phyloP scores from a whole-genome alignment of 768 basidiomycete genomes.

The Amanita subjunquillea region DNA sequence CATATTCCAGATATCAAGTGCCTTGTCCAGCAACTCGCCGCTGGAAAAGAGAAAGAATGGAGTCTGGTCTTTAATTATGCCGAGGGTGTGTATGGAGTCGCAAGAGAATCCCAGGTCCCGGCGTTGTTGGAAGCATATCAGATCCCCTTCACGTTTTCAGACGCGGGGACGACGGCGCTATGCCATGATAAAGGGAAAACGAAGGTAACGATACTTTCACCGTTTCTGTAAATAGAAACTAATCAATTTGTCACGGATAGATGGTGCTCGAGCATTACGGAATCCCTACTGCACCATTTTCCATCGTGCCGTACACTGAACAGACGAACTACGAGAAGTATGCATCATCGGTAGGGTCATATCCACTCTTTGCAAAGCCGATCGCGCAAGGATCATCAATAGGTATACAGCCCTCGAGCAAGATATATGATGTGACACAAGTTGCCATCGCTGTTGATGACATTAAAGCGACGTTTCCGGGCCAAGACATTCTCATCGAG shows the following conservation, averaged over 20 bases:
- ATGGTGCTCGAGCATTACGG: constrained; percentile 15
- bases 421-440: constrained; percentile 9
- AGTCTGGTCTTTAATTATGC: constrained; percentile 17
- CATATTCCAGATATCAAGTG: not conserved
- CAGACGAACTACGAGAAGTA: not conserved
- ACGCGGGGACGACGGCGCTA: constrained; percentile 14
- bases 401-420: constrained; percentile 13
- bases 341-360: constrained; percentile 7
- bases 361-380: constrained; percentile 17
- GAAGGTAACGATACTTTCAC: constrained; percentile 7
- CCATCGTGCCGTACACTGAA: constrained; percentile 7
- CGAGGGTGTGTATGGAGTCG: constrained; percentile 12
- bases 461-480: constrained; percentile 11
- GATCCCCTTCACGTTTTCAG: constrained; percentile 16
- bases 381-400: constrained; percentile 12
- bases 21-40: not conserved
- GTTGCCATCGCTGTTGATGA: not conserved
- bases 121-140: constrained; percentile 15
- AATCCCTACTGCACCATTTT: constrained; percentile 14
- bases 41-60: constrained; percentile 9
- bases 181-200: constrained; percentile 19
- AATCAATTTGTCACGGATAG: not conserved
- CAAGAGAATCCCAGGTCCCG: constrained; percentile 17
- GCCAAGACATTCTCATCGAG: constrained; percentile 14
- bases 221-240: not conserved